phyloP scores from a whole-genome alignment of 768 basidiomycete genomes.

The Paxillus involutus region DNA sequence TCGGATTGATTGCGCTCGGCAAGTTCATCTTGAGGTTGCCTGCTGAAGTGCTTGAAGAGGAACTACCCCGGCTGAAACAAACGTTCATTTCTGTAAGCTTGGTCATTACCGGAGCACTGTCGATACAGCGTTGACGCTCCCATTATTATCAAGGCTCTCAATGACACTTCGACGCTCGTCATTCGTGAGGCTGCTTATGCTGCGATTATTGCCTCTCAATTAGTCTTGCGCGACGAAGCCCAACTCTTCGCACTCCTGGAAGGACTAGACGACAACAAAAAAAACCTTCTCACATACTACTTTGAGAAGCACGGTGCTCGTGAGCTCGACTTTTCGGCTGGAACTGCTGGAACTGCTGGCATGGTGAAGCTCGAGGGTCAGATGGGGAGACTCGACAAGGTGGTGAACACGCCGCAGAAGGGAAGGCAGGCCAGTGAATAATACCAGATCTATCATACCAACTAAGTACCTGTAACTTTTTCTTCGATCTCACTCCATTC shows the following conservation, averaged over 20 bases:
- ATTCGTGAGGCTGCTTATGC: conserved; percentile 84
- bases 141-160: conserved; percentile 54
- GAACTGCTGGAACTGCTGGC: conserved; percentile 38
- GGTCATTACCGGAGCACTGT: background rate
- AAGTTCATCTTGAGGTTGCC: conserved; percentile 83
- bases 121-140: background rate
- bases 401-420: conserved; percentile 71
- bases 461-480: background rate
- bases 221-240: conserved; percentile 79
- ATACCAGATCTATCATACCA: background rate
- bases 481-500: background rate
- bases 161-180: conserved; percentile 69
- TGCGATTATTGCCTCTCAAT: conserved; percentile 79
- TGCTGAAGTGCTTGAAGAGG: conserved; percentile 83
- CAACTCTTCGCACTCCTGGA: conserved; percentile 81
- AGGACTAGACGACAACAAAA: conserved; percentile 85
- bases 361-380: conserved; percentile 77
- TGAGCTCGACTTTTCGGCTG: conserved; percentile 39
- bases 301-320: conserved; percentile 86
- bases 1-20: conserved; percentile 80
- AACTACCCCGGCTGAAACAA: conserved; percentile 70
- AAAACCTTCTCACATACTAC: conserved; percentile 84
- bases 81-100: conserved; percentile 67
- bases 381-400: conserved; percentile 75
- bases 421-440: conserved; percentile 15